Evolutionary conservation across 1,284 basidiomycete genomes (phyloP).

Genomic region (Moniliophthora roreri): DNA sequence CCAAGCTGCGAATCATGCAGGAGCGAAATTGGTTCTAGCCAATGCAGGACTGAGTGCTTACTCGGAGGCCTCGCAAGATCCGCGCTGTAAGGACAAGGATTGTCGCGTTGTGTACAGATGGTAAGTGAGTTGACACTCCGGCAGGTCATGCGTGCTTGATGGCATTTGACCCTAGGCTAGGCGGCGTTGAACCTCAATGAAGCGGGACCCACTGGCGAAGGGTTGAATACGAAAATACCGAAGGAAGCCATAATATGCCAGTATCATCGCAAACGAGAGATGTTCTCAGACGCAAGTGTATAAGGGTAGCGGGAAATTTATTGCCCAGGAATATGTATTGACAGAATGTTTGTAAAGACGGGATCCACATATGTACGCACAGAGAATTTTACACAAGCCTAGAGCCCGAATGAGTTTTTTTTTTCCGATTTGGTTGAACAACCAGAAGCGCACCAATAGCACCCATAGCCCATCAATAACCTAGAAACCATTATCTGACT

Average conservation of each 20-base stretch:
- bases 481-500: no score
- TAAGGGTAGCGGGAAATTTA: no score
- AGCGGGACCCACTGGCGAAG: not conserved
- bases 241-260: not conserved
- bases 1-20: constrained; percentile 32
- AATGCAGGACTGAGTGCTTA: constrained; percentile 36
- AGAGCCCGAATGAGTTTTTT: no score
- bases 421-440: no score
- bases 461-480: no score
- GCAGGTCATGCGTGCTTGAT: not conserved
- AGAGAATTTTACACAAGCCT: no score
- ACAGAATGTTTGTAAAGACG: no score
- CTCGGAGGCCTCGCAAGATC: constrained; percentile 35
- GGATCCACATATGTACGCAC: no score
- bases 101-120: constrained; percentile 38
- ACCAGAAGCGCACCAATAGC: no score
- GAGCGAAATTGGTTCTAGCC: constrained; percentile 35
- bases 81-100: constrained; percentile 32
- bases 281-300: no score
- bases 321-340: no score
- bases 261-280: no score
- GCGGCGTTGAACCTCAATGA: not conserved
- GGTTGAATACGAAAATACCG: not conserved
- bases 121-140: constrained; percentile 18
- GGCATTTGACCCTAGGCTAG: not conserved